Conservation (phyloP, 129 eudicot species). For the Helianthus tuberosus region DNA sequence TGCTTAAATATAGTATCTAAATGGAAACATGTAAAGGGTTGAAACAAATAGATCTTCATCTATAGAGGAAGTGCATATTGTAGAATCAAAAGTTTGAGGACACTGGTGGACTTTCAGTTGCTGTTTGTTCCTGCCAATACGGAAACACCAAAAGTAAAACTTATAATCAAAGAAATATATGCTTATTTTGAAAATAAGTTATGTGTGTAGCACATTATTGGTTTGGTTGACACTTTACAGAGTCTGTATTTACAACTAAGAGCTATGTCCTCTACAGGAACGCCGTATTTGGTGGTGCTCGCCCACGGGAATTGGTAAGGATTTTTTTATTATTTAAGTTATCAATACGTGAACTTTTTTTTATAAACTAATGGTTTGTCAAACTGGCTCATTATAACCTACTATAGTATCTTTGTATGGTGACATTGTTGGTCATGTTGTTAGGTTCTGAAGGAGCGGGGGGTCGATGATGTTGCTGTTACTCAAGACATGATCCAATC, state of each 20-base stretch:
- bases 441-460: slow-evolving; percentile 89
- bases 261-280: slow-evolving; percentile 43
- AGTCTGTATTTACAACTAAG: background rate
- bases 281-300: slow-evolving; percentile 85
- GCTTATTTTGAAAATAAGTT: background rate
- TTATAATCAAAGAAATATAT: no score
- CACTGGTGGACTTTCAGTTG: no score
- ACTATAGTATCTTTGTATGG: slow-evolving; percentile 9
- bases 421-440: slow-evolving; percentile 13
- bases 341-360: background rate
- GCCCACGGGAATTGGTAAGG: slow-evolving; percentile 93
- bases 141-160: no score
- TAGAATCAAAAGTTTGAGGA: no score
- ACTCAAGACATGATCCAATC: slow-evolving; percentile 43
- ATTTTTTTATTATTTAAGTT: background rate
- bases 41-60: no score
- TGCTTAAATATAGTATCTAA: no score
- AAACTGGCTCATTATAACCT: background rate
- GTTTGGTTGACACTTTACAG: no score
- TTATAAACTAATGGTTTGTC: slow-evolving; percentile 2
- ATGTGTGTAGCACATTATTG: background rate
- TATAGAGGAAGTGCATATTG: no score
- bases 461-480: slow-evolving; percentile 60
- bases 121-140: no score
- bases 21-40: no score